Conservation (phyloP, 441 rosid species). For the Populus tomentosa region DNA sequence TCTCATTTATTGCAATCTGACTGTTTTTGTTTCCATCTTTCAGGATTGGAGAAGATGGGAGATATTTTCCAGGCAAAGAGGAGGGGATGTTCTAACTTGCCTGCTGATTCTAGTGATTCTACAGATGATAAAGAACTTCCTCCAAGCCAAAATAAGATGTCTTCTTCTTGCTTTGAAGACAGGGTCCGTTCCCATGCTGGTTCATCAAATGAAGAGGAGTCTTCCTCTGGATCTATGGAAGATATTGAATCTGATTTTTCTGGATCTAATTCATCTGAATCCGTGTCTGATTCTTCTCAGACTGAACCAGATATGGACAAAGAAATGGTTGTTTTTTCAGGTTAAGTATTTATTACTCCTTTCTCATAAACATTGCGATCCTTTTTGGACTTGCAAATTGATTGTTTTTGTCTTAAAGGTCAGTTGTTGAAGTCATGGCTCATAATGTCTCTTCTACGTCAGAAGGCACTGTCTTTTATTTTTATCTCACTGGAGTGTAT, state of each 20-base stretch:
- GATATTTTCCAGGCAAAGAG: constrained; percentile 55
- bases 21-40: constrained; percentile 27
- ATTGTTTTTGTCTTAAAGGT: constrained; percentile 14
- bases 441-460: constrained; percentile 1
- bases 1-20: constrained; percentile 7
- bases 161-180: constrained; percentile 41
- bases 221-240: constrained; percentile 54
- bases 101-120: constrained; percentile 45
- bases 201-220: constrained; percentile 43
- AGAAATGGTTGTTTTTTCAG: constrained; percentile 57
- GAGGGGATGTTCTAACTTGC: constrained; percentile 45
- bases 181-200: constrained; percentile 35
- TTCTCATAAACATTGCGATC: background rate
- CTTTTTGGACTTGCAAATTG: background rate
- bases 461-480: background rate
- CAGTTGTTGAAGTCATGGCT: constrained; percentile 5
- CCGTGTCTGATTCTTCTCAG: constrained; percentile 77
- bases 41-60: constrained; percentile 56
- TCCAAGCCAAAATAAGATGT: constrained; percentile 36
- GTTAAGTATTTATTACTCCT: constrained; percentile 30
- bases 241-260: constrained; percentile 50
- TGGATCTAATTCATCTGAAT: constrained; percentile 46
- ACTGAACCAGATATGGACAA: constrained; percentile 74
- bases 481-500: constrained; percentile 14
- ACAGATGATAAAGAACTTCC: constrained; percentile 50